Evolutionary conservation across 192 early-diverging fungal genomes (phyloP), one percentile per base, ranked within the genome.

Genomic region (Coemansia sp.): DNA sequence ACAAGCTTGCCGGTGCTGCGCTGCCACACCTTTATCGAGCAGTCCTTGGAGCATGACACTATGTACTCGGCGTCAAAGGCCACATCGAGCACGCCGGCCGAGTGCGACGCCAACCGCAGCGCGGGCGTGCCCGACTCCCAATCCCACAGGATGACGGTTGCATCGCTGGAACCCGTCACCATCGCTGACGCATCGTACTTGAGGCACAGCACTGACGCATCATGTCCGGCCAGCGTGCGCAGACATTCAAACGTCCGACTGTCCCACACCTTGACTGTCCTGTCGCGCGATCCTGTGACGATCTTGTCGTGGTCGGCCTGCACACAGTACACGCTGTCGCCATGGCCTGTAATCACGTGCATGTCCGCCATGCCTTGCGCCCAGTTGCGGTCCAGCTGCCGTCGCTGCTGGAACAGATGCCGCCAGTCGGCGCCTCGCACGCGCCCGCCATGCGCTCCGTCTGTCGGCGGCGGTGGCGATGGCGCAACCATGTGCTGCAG

Each of bases 41-140:
- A 90, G 76, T 99, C 97, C 80, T 97, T 95, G 54, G 94, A 96
- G 74, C 95, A 96, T 9, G 89, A 91, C 15, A 96, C 90, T 12
- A 96, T 85, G 42, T 84, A 69, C 26, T 84, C 63, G 45, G 84
- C 71, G 69, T 93, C 84, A 73, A 98, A 95, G 26, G 93, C 89
- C 8, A 97, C 90, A 71, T 94, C 94, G 32, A 95, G 85, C 10
- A 98, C 93, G 12, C 93, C 90, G 0, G 87, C 82, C 0, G 86
- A 59, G 73, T 99, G 96, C n/a, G 93, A 93, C 13, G 69, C 46
- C 16, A 99, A 81, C 0, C 75, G 82, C 41, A 73, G 67, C 5
- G 86, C 41, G 8, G 76, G 83, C 13, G 49, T n/a, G 15, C 82
- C 67, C 0, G 75, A 62, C 6, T 74, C 69, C 78, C 92, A 88